A percentile compares a stretch with the other conserved stretches of the same genome.
These are phyloP conservation scores for Fusarium albidum DNA, from an alignment of 2,329 filamentous ascomycete genomes.

Conservation along the genomic window DNA sequence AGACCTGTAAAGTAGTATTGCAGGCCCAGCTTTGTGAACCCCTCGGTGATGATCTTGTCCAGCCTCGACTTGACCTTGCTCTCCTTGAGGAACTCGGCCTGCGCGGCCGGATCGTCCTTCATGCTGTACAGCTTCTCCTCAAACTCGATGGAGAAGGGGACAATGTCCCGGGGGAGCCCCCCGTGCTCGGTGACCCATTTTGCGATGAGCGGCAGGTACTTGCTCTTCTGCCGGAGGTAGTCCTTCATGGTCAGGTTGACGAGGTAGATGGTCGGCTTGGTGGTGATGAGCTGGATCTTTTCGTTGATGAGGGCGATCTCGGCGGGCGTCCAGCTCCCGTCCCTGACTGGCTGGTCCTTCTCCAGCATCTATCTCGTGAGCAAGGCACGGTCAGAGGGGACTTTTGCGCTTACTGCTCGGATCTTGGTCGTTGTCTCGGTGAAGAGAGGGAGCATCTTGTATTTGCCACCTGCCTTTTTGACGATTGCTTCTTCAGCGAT, in stretches of 20 bases:
- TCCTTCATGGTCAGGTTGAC: conserved; percentile 58
- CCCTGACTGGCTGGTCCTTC: conserved; percentile 50
- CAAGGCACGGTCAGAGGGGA: not conserved
- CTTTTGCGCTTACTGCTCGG: conserved; percentile 34
- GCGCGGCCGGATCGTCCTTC: conserved; percentile 47
- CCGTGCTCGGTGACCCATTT: conserved; percentile 56
- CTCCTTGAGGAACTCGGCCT: conserved; percentile 48
- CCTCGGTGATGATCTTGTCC: conserved; percentile 54
- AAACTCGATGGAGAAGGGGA: conserved; percentile 55
- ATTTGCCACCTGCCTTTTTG: conserved; percentile 53
- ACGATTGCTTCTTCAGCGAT: conserved; percentile 51
- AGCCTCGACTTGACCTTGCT: conserved; percentile 52
- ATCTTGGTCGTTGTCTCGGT: conserved; percentile 54
- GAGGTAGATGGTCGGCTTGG: conserved; percentile 55
- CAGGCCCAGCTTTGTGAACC: conserved; percentile 53
- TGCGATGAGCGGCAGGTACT: conserved; percentile 53
- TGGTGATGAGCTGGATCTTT: conserved; percentile 55
- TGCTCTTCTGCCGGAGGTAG: conserved; percentile 56
- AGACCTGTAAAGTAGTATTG: conserved; percentile 55
- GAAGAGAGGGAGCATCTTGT: conserved; percentile 56
- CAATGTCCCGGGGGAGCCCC: conserved; percentile 50
- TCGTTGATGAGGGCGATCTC: conserved; percentile 56
- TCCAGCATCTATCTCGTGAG: conserved; percentile 46
- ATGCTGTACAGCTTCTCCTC: conserved; percentile 53
- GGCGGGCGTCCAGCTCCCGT: conserved; percentile 52